Evolutionary conservation across 257 asterid species (phyloP), one percentile per base, ranked within the genome.

Genomic region (Vinca minor): DNA sequence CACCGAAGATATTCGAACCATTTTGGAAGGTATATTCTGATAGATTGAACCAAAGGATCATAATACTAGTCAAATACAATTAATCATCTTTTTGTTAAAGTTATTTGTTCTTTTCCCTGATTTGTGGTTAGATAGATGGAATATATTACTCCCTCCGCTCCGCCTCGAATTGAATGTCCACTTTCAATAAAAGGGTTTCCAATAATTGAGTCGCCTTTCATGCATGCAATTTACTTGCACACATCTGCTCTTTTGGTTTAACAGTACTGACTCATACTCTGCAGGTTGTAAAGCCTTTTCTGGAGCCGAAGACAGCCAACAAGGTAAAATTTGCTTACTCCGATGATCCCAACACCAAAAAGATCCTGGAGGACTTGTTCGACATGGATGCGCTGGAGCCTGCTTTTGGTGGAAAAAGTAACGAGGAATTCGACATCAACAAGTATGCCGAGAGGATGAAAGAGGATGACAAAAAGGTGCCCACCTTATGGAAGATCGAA

Each of bases 1-100:
- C 99, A 6, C 97, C 99, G 7, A 89, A 89, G 80, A 78, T 89
- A 21, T 93, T 93, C 39, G 96, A 93, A 68, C 96, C 99, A 45
- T 93, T 93, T 76, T 93, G 94, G 94, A 85, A 21, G 99, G 99
- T 87, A 82, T 28, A 15, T 55, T 42, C 14, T 34, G 1, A 20
- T 61, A 39, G 21, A 62, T 41, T 60, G 42, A 23, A 54, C 13
- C 11, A 39, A 35, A 66, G 62, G 55, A n/a, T 53, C 31, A 13
- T n/a, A 13, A 12, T 53, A n/a, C n/a, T 5, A 31, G 15, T 29
- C 39, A 29, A 29, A 17, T 23, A 32, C 4, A 55, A 29, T 55
- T 31, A 25, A 55, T n/a, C n/a, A n/a, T 39, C 61, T 29, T 55
- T 55, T 31, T 8, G 38, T 23, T 6, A 13, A 17, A 28, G 3